Base-by-base conservation (phyloP, 441 rosid genomes). In the Adansonia gregorii region DNA sequence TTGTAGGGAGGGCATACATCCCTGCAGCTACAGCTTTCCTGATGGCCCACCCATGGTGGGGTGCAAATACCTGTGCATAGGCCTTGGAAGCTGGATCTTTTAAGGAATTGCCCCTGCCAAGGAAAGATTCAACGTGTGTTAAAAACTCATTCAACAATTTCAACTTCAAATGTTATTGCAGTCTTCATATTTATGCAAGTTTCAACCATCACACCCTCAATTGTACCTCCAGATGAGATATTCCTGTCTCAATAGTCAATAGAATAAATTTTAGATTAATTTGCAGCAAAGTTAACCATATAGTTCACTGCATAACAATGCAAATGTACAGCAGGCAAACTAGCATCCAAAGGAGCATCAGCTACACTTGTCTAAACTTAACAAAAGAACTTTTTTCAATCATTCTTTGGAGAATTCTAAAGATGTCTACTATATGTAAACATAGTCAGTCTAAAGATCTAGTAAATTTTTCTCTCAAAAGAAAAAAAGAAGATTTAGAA, bases 31-130 rank as follows among this genome's bases (percentile, higher is more conserved):
- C 99, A 82, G 95, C 97, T 84, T 89, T 90, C 79, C 97, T 86
- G 70, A 95, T 91, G 69, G 90, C 93, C 99, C 98, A 93, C 15
- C 97, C 99, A 78, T 93, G 99, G 82, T 95, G 94, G 8, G 97
- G 95, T 78, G 95, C 95, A 82, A 95, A 89, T 78, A 93, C 99
- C 86, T 93, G 92, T 48, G 90, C 91, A 80, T 95, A 95, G 66
- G 98, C 94, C 87, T 88, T 92, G 14, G 98, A 87, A 69, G 97
- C 99, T 49, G 98, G 92, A 81, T 87, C 93, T 82, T 84, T 91
- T 67, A 95, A 79, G 39, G 97, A 95, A 76, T 89, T 82, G 17
- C 93, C 97, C 78, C 98, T 95, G 91, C 82, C 84, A 85, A 70
- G 45, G n/a, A 31, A 64, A 78, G 31, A 81, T 63, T 51, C 1